These are phyloP conservation scores for Colletotrichum tabaci DNA, from an alignment of 2,329 filamentous ascomycete species.

Conservation along the genomic window DNA sequence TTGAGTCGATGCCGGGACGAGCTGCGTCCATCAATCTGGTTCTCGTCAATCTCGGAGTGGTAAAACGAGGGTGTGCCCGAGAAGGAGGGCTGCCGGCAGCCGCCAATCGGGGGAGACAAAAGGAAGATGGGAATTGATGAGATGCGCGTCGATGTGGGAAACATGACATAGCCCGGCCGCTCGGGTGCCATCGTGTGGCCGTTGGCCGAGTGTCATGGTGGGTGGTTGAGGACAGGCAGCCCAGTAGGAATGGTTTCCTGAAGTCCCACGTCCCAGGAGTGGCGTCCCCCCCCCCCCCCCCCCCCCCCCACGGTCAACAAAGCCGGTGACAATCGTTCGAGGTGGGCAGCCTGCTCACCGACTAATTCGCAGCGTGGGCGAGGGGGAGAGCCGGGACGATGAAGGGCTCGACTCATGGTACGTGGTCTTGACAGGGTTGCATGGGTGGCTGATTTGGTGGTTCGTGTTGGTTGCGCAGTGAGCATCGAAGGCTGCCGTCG, in stretches of 20 bases:
- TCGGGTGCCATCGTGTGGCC: neutral
- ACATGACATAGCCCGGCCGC: neutral
- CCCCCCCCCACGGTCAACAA: neutral
- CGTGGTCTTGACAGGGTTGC: neutral
- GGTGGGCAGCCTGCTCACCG: conserved; percentile 26
- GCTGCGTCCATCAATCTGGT: neutral
- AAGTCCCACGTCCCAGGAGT: neutral
- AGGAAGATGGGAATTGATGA: neutral
- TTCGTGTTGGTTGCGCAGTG: neutral
- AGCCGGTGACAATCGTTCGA: neutral
- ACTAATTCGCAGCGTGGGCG: conserved; percentile 6
- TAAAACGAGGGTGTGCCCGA: conserved; percentile 6
- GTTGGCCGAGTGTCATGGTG: neutral
- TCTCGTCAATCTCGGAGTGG: conserved; percentile 7
- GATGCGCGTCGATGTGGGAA: neutral
- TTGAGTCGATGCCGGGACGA: neutral
- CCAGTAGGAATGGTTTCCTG: conserved; percentile 12
- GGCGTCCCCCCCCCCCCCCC: neutral
- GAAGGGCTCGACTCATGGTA: neutral
- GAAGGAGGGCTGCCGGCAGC: conserved; percentile 19
- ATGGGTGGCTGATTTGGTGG: neutral
- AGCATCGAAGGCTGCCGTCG: neutral
- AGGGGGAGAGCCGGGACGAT: neutral
- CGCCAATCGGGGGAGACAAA: neutral
- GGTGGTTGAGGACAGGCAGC: neutral